Percentiles rank a stretch among this genome's conserved stretches.
phyloP scores from a whole-genome alignment of 179 eudicot genomes.

The Patellifolia procumbens region DNA sequence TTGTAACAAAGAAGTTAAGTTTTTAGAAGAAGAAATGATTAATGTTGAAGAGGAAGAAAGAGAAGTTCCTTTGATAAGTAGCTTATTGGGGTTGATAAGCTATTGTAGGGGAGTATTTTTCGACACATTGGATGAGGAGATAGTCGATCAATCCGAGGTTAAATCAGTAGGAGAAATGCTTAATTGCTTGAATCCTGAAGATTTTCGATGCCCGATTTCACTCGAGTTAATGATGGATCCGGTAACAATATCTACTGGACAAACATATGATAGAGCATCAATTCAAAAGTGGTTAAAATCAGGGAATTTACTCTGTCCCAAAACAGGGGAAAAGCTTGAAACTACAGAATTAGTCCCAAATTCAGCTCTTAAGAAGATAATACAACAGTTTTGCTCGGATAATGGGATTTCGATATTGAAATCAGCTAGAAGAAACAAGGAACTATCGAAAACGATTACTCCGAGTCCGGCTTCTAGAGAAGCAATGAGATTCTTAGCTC shows the following conservation, averaged over 20 bases:
- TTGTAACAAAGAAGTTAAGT: conserved; percentile 60
- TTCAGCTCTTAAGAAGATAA: conserved; percentile 55
- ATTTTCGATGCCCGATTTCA: conserved; percentile 89
- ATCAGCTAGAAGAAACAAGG: conserved; percentile 43
- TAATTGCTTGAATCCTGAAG: conserved; percentile 60
- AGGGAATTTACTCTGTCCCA: conserved; percentile 73
- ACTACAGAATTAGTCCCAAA: conserved; percentile 70
- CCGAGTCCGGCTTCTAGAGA: conserved; percentile 46
- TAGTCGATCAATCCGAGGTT: conserved; percentile 22
- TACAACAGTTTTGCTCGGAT: conserved; percentile 60
- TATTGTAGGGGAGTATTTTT: conserved; percentile 75
- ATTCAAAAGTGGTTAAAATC: conserved; percentile 76
- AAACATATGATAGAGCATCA: conserved; percentile 77
- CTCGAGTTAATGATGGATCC: conserved; percentile 92
- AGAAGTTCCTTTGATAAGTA: conserved; percentile 48
- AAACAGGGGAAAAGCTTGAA: conserved; percentile 66
- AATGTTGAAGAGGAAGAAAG: conserved; percentile 40
- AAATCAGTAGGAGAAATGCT: conserved; percentile 32
- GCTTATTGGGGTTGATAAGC: conserved; percentile 62
- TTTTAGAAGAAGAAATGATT: conserved; percentile 57
- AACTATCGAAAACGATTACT: conserved; percentile 38
- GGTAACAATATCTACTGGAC: conserved; percentile 69
- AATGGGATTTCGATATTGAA: conserved; percentile 60
- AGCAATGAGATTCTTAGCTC: conserved; percentile 51
- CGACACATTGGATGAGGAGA: conserved; percentile 33